A percentile compares a stretch with the other conserved stretches of the same genome.
Conservation (phyloP, 2,329 filamentous ascomycete genomes). For the Pseudogymnoascus sp. region DNA sequence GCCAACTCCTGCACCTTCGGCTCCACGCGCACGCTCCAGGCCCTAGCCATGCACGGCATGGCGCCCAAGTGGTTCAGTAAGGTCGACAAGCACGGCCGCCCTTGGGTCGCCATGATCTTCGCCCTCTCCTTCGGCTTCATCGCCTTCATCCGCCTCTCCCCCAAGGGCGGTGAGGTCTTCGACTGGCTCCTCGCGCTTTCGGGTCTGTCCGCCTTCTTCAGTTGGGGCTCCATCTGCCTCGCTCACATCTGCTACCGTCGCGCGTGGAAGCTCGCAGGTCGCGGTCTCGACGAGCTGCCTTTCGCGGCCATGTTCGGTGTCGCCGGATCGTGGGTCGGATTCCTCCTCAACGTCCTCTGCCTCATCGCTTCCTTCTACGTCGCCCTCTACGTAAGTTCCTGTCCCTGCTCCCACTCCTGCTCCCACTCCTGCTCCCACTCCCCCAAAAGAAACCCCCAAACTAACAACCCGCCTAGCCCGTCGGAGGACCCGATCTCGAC, state of each 20-base stretch:
- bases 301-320: slow-evolving; percentile 43
- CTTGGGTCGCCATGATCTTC: slow-evolving; percentile 45
- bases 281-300: slow-evolving; percentile 37
- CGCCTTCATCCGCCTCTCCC: slow-evolving; percentile 46
- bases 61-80: slow-evolving; percentile 49
- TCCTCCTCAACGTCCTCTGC: slow-evolving; percentile 57
- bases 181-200: slow-evolving; percentile 61
- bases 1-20: slow-evolving; percentile 45
- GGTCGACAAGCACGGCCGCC: slow-evolving; percentile 54
- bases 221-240: slow-evolving; percentile 60
- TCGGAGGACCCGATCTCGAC: slow-evolving; percentile 34
- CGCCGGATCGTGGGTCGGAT: slow-evolving; percentile 57
- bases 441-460: neutral
- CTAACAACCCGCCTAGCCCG: slow-evolving; percentile 30
- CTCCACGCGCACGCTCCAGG: slow-evolving; percentile 44
- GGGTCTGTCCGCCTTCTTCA: slow-evolving; percentile 63
- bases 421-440: neutral
- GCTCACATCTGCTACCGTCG: slow-evolving; percentile 57
- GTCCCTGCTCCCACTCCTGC: too few species aligned
- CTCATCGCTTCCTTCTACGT: slow-evolving; percentile 48
- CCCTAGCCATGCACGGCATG: slow-evolving; percentile 41
- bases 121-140: slow-evolving; percentile 50
- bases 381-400: slow-evolving; percentile 31
- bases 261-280: slow-evolving; percentile 51
- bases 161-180: slow-evolving; percentile 41